These are phyloP conservation scores for Diaporthe ilicicola DNA, from an alignment of 2,329 filamentous ascomycete species.

Conservation along the genomic window DNA sequence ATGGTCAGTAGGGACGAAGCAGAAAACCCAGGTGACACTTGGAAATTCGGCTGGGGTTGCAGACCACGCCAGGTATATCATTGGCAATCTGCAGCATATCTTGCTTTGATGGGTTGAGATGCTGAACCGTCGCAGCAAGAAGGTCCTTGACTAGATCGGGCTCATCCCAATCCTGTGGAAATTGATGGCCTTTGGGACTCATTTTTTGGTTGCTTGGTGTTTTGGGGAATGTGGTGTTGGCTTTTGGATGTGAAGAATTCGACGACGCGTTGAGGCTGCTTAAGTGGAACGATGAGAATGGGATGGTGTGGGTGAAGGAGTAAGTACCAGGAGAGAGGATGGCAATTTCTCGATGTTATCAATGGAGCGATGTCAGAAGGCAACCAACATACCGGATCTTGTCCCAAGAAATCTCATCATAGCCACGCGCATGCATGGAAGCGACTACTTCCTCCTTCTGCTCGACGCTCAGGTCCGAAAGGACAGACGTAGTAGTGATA, in stretches of 20 bases:
- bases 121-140: conserved; percentile 50
- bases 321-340: not conserved
- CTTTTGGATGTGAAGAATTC: not conserved
- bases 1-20: not conserved
- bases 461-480: not conserved
- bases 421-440: not conserved
- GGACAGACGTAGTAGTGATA: not conserved
- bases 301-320: not conserved
- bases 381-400: not conserved
- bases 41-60: not conserved
- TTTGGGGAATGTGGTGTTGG: not conserved
- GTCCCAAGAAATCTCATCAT: not conserved
- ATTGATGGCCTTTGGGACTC: not conserved
- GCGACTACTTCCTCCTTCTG: not conserved
- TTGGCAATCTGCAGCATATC: conserved; percentile 38
- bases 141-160: conserved; percentile 53
- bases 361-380: too few relatives aligned
- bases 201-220: not conserved
- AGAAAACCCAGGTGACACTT: not conserved
- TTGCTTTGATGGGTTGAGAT: conserved; percentile 42
- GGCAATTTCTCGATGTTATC: not conserved
- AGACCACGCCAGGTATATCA: not conserved
- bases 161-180: conserved; percentile 48
- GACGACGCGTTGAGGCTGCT: not conserved
- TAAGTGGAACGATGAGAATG: not conserved